These are phyloP conservation scores for Phytophthora foliorum DNA, from an alignment of 352 stramenopile genomes.

Conservation along the genomic window DNA sequence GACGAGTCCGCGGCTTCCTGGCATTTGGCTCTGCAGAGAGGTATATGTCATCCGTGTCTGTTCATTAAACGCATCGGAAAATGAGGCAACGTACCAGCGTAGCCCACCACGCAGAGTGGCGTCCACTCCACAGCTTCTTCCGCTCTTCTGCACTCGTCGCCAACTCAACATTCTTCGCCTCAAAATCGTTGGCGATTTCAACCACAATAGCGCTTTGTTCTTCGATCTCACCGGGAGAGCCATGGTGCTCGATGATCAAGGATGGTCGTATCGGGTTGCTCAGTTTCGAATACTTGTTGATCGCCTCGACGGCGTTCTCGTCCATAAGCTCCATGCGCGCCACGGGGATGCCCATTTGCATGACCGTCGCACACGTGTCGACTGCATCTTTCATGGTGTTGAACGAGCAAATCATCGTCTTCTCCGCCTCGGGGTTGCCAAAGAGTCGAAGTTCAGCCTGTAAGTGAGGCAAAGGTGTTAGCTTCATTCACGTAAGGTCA, in stretches of 20 bases:
- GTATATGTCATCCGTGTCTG: neutral
- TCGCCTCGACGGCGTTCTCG: constrained; percentile 70
- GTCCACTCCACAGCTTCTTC: constrained; percentile 82
- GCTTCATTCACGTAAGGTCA: neutral
- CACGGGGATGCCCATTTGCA: constrained; percentile 90
- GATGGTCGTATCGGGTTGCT: constrained; percentile 83
- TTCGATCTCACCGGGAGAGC: constrained; percentile 72
- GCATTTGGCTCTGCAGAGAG: constrained; percentile 65
- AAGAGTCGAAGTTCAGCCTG: constrained; percentile 93
- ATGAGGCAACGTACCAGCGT: constrained; percentile 59
- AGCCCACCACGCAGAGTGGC: constrained; percentile 85
- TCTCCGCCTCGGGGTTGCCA: constrained; percentile 88
- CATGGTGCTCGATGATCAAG: constrained; percentile 96
- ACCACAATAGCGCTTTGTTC: constrained; percentile 89
- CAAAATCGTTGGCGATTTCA: constrained; percentile 87
- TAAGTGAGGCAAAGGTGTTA: constrained; percentile 1
- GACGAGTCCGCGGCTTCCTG: constrained; percentile 80
- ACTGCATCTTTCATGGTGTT: constrained; percentile 85
- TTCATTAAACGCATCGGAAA: neutral
- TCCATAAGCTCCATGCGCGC: constrained; percentile 90
- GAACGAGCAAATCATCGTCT: constrained; percentile 95
- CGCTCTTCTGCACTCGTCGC: constrained; percentile 73
- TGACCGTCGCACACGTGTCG: constrained; percentile 78
- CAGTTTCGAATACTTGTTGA: constrained; percentile 87
- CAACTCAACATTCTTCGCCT: constrained; percentile 79